These are phyloP conservation scores for Postia placenta DNA, from an alignment of 768 basidiomycete genomes.

Conservation along the genomic window DNA sequence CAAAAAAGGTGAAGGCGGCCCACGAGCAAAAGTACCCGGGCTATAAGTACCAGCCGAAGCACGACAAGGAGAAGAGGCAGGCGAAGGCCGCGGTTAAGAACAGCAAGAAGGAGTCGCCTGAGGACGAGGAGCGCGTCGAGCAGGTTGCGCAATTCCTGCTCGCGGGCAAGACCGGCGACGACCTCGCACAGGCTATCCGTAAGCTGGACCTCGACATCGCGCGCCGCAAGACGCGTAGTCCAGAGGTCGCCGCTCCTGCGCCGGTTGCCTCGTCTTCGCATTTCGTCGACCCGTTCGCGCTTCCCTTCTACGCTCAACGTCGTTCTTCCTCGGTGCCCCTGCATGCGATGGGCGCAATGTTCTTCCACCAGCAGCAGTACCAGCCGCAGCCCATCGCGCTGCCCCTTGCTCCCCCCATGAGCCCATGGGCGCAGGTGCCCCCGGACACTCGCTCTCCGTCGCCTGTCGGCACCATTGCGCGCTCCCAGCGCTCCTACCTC, in stretches of 20 bases:
- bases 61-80: conserved; percentile 36
- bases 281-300: conserved; percentile 6
- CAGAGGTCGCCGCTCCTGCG: too few relatives aligned
- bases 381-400: conserved; percentile 34
- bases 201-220: conserved; percentile 40
- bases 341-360: too few relatives aligned
- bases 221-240: too few relatives aligned
- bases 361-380: conserved; percentile 38
- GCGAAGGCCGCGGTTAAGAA: conserved; percentile 56
- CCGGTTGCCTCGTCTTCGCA: conserved; percentile 34
- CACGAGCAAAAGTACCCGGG: conserved; percentile 72
- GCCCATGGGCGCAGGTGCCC: conserved; percentile 11
- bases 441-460: conserved; percentile 38
- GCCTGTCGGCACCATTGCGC: conserved; percentile 39
- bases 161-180: conserved; percentile 32
- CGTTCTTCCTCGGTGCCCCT: conserved; percentile 61
- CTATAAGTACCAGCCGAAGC: conserved; percentile 67
- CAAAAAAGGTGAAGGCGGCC: conserved; percentile 64
- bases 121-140: conserved; percentile 39
- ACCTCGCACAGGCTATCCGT: conserved; percentile 28
- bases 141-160: conserved; percentile 60
- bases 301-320: conserved; percentile 26
- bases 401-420: conserved; percentile 36
- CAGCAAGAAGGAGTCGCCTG: conserved; percentile 35
- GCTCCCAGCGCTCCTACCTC: conserved; percentile 32